Base-by-base conservation (phyloP, 495 filamentous ascomycete genomes). In the Aspergillus sparsus region DNA sequence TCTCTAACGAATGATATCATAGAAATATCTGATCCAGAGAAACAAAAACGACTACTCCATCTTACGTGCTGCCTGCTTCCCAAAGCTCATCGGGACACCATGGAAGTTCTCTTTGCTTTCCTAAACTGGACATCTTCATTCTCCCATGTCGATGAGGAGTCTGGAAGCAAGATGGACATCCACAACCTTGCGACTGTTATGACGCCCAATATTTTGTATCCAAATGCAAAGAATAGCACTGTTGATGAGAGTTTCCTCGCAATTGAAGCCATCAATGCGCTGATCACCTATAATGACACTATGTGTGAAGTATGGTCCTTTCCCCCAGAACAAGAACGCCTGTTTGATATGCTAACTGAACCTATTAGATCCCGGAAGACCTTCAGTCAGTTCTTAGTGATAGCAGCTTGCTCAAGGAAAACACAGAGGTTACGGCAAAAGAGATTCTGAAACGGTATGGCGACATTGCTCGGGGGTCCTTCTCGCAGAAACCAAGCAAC, bases 131-230 rank as follows among this genome's bases (percentile, higher is more conserved):
- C 89, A 12, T 91, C 92, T 11, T 97, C 94, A 6, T 99, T 99
- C 78, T 92, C 93, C 50, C 91, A 96, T 67, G 88, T 98, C 18
- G 94, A 99, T 66, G 93, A 98, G 66, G 83, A 86, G 54, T 83
- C 83, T 39, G 94, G 94, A 18, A 97, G 92, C 68, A 97, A 97
- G 80, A 99, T 99, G 94, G 94, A 99, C 73, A 91, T 94, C 51
- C 93, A 96, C 73, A 99, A 99, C 67, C 83, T 99, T 55, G 91
- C 94, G 7, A 98, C 95, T n/a, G 94, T 99, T 59, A 96, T 99
- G 63, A 91, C 93, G 6, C 94, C 94, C 0, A 99, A 99, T 62
- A 89, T 99, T 55, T 85, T 99, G 12, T 91, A 90, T 65, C 86
- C 89, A 10, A 88, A 85, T 63, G 78, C 82, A 35, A 86, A 87